Conservation (phyloP, 2,329 filamentous ascomycete species). For the Monilinia fructicola region DNA sequence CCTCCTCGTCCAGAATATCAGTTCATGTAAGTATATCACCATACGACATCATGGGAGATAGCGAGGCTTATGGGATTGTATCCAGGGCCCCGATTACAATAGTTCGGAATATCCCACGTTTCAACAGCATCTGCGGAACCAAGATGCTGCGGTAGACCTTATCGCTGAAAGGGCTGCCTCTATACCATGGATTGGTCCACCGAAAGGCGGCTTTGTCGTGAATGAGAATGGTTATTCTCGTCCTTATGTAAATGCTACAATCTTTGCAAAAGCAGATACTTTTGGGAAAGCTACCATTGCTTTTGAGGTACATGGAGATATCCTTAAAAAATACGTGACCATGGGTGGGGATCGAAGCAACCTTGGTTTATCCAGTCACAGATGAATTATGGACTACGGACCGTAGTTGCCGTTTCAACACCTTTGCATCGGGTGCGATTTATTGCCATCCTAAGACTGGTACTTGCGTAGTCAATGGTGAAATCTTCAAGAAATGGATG, state of each 20-base stretch:
- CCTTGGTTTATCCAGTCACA: conserved; percentile 7
- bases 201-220: conserved; percentile 5
- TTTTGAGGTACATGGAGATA: conserved; percentile 17
- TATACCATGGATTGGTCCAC: conserved; percentile 14
- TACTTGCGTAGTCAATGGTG: not conserved
- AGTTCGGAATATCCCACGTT: conserved; percentile 12
- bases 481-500: conserved; percentile 16
- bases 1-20: conserved; percentile 4
- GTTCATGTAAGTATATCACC: conserved; percentile 7
- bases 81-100: not conserved
- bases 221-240: conserved; percentile 16
- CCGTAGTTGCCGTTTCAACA: conserved; percentile 9
- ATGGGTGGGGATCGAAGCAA: conserved; percentile 7
- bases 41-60: not conserved
- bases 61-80: not conserved
- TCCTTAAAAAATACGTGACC: conserved; percentile 9
- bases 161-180: conserved; percentile 10
- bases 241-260: conserved; percentile 6
- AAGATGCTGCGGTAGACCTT: conserved; percentile 14
- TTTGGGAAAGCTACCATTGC: conserved; percentile 12
- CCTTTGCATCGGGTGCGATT: conserved; percentile 7
- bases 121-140: conserved; percentile 11
- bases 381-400: conserved; percentile 6
- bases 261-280: conserved; percentile 18
- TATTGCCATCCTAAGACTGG: conserved; percentile 17